phyloP scores from a whole-genome alignment of 495 filamentous ascomycete genomes.

The Xylaria cubensis region DNA sequence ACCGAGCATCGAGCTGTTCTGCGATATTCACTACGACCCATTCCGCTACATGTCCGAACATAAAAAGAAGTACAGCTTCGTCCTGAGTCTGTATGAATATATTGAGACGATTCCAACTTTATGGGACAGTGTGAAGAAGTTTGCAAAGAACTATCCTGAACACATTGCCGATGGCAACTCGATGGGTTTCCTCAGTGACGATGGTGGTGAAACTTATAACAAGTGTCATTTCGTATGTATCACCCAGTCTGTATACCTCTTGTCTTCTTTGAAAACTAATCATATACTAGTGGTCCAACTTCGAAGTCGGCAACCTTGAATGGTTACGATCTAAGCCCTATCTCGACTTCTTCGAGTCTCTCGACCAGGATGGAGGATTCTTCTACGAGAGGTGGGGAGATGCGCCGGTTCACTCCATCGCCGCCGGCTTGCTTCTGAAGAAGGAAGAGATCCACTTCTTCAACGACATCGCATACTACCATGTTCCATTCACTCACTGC shows the following conservation, averaged over 20 bases:
- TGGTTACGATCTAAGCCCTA: conserved; percentile 85
- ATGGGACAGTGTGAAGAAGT: conserved; percentile 91
- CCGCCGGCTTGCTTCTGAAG: conserved; percentile 79
- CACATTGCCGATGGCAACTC: conserved; percentile 85
- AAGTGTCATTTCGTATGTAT: conserved; percentile 90
- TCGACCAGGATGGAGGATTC: conserved; percentile 86
- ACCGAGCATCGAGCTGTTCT: conserved; percentile 86
- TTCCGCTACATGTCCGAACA: conserved; percentile 89
- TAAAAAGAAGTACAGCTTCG: conserved; percentile 90
- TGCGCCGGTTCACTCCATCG: conserved; percentile 94
- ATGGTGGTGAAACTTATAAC: conserved; percentile 89
- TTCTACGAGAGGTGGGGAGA: conserved; percentile 96
- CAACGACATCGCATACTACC: conserved; percentile 98
- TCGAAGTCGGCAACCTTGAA: conserved; percentile 83
- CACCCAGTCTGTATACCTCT: neutral
- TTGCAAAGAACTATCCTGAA: conserved; percentile 86
- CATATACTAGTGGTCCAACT: conserved; percentile 80
- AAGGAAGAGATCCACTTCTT: conserved; percentile 98
- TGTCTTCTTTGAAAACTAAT: conserved; percentile 32
- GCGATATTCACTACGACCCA: conserved; percentile 82
- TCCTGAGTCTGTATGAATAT: conserved; percentile 92
- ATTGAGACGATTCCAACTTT: conserved; percentile 93
- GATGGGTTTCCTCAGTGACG: conserved; percentile 90
- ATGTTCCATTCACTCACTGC: conserved; percentile 98
- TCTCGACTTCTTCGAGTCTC: conserved; percentile 76